These are phyloP conservation scores for Geopyxis carbonaria DNA, from an alignment of 495 filamentous ascomycete genomes.

Conservation along the genomic window DNA sequence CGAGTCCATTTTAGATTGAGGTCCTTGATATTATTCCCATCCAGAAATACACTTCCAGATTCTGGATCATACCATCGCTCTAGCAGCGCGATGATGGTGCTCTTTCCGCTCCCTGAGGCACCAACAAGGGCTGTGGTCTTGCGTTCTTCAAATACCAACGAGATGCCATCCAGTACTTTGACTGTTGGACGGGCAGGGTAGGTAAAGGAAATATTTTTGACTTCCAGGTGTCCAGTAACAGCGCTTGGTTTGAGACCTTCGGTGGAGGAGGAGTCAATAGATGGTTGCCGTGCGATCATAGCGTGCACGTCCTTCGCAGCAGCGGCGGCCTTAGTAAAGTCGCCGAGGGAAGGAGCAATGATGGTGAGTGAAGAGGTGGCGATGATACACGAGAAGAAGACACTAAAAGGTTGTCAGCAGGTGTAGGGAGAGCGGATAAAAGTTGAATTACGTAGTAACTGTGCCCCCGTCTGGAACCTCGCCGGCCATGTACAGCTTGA, in stretches of 20 bases:
- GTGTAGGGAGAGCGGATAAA: too few relatives aligned
- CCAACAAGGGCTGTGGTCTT: constrained; percentile 79
- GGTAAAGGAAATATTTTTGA: constrained; percentile 42
- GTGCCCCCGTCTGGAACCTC: constrained; percentile 31
- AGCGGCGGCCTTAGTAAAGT: constrained; percentile 27
- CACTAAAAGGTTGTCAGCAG: neutral
- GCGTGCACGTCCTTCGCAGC: constrained; percentile 1
- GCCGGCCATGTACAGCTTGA: constrained; percentile 27
- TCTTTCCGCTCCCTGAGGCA: constrained; percentile 75
- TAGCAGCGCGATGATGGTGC: constrained; percentile 78
- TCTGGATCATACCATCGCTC: constrained; percentile 49
- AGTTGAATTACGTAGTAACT: constrained; percentile 37
- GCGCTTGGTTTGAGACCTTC: constrained; percentile 30
- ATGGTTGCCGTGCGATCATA: constrained; percentile 19
- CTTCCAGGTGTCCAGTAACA: constrained; percentile 37
- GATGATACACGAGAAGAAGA: constrained; percentile 5
- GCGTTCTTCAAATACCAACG: constrained; percentile 43
- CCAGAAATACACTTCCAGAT: constrained; percentile 12
- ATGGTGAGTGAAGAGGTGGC: constrained; percentile 16
- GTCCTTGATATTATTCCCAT: constrained; percentile 30
- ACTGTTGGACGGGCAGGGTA: constrained; percentile 48
- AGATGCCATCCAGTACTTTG: constrained; percentile 38
- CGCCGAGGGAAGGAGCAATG: constrained; percentile 31
- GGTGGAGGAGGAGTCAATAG: constrained; percentile 31
- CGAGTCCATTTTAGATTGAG: constrained; percentile 49